Conservation (phyloP, 176 grass and related monocot genomes). For the Bolboschoenus planiculmis region DNA sequence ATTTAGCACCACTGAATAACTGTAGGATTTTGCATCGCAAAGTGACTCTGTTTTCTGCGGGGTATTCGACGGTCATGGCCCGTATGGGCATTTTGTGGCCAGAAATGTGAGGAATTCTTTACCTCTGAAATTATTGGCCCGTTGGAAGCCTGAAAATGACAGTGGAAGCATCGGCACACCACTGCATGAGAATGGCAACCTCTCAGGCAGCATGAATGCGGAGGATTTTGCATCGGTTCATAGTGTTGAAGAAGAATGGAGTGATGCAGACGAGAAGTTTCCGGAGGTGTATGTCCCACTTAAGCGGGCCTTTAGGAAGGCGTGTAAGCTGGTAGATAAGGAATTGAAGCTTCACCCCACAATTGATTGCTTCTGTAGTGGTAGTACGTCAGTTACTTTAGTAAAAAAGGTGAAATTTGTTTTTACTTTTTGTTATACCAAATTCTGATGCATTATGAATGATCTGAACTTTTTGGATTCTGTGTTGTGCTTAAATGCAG, state of each 20-base stretch:
- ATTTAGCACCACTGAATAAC: not conserved
- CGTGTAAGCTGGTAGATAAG: slow-evolving; percentile 72
- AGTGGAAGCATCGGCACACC: slow-evolving; percentile 26
- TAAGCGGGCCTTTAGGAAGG: slow-evolving; percentile 62
- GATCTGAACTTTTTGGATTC: not conserved
- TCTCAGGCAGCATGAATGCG: slow-evolving; percentile 45
- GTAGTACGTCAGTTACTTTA: slow-evolving; percentile 84
- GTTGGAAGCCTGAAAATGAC: slow-evolving; percentile 38
- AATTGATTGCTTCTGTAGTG: slow-evolving; percentile 80
- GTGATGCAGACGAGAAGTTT: slow-evolving; percentile 30
- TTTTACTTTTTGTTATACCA: slow-evolving; percentile 1
- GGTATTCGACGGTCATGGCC: slow-evolving; percentile 92
- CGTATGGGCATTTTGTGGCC: slow-evolving; percentile 79
- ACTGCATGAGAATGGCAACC: slow-evolving; percentile 3
- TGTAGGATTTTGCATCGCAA: slow-evolving; percentile 33
- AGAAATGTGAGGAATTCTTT: slow-evolving; percentile 80
- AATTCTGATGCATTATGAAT: slow-evolving; percentile 2
- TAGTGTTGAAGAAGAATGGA: slow-evolving; percentile 20
- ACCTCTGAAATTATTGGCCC: slow-evolving; percentile 50
- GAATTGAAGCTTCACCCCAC: slow-evolving; percentile 61
- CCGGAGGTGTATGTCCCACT: slow-evolving; percentile 38
- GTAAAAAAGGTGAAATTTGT: slow-evolving; percentile 59
- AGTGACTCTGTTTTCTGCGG: slow-evolving; percentile 72
- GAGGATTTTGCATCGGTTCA: slow-evolving; percentile 41
- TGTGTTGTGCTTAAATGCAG: not conserved